Conservation (phyloP, 495 filamentous ascomycete species). For the Letharia columbiana region DNA sequence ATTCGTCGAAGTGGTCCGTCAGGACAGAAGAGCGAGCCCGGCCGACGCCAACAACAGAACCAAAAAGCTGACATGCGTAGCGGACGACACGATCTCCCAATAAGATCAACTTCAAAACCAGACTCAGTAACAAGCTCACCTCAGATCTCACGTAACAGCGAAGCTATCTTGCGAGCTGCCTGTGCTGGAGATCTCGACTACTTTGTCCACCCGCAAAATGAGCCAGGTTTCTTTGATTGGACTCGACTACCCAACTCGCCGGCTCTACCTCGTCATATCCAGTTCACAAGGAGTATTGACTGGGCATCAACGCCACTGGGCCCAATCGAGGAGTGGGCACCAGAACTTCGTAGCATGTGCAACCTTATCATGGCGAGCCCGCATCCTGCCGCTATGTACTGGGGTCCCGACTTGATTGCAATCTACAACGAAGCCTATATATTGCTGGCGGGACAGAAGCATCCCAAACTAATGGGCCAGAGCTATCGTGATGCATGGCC, state of each 20-base stretch:
- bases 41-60: not conserved
- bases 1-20: not conserved
- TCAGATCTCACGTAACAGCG: constrained; percentile 17
- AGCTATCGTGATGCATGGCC: constrained; percentile 54
- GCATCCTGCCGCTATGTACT: constrained; percentile 65
- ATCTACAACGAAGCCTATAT: constrained; percentile 72
- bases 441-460: constrained; percentile 57
- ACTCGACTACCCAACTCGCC: constrained; percentile 51
- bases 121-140: constrained; percentile 6
- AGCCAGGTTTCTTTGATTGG: constrained; percentile 53
- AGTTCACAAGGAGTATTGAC: constrained; percentile 55
- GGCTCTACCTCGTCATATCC: constrained; percentile 52
- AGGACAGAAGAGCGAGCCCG: not conserved
- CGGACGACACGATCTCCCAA: not conserved
- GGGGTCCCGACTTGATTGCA: constrained; percentile 54
- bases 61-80: not conserved
- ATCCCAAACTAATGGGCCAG: constrained; percentile 59
- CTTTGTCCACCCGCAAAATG: constrained; percentile 9
- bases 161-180: constrained; percentile 28
- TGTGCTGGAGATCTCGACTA: constrained; percentile 31
- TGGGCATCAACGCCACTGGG: constrained; percentile 58
- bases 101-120: constrained; percentile 4
- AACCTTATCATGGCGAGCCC: constrained; percentile 64
- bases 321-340: constrained; percentile 54
- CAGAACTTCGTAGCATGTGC: constrained; percentile 55